Base-by-base conservation (phyloP, 75 land plant species). In the Adiantum capillusveneris region DNA sequence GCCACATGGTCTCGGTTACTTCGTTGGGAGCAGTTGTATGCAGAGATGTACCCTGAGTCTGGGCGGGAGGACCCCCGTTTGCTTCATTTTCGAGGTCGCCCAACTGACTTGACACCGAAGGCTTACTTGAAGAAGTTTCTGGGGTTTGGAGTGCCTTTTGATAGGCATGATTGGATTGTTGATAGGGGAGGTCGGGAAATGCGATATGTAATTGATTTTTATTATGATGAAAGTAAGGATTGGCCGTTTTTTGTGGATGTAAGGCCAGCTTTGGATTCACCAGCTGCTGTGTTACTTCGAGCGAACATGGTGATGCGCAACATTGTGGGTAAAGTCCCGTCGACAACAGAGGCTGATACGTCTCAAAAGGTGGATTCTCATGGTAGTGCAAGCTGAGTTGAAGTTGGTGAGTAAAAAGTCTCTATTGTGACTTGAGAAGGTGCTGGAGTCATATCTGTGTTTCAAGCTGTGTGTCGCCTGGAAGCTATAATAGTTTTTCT, bases 81-180 rank as follows among this genome's bases (percentile, higher is more conserved):
- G 63, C 63, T 61, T 1, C 52, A 45, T 44, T 61, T 61, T 25
- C 20, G 26, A n/a, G 63, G 63, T 2, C 49, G 63, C 13, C 63
- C 63, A 11, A 21, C 41, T 18, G 63, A 61, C 13, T 55, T 61
- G 6, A 34, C 63, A 1, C 63, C 63, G 7, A 61, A 61, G 63
- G 63, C 63, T 12, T 12, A 41, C 6, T 18, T 61, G 1, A 61
- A 61, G 63, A 61, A 61, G 63, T 12, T 61, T 13, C 31, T 61
- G 2, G 63, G 63, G 1, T 61, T 44, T 29, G 63, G 63, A 17
- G 29, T 34, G 25, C 63, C 63, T 19, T 61, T 61, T 61, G 63
- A 61, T 44, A 57, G 63, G 1, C 63, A 61, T 41, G 63, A 61
- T n/a, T 61, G 63, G 63, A 61, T 55, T 1, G 63, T 61, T 19